phyloP scores from a whole-genome alignment of 1,284 basidiomycete species.

The Ceratobasidium theobromae region DNA sequence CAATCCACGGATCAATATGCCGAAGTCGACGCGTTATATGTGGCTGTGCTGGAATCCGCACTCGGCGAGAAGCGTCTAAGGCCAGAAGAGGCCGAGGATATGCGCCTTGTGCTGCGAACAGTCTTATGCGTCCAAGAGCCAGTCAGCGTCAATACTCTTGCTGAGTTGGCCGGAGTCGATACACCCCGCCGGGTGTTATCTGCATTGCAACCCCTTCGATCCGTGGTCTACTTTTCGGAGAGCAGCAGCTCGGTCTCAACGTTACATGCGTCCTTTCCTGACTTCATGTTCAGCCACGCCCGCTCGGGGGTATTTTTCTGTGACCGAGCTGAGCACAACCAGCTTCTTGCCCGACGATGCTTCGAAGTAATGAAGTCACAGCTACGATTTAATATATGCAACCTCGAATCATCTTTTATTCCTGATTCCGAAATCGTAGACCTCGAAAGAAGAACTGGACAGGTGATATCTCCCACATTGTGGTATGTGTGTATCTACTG shows the following conservation, averaged over 20 bases:
- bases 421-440: background rate
- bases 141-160: background rate
- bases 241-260: background rate
- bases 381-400: constrained; percentile 17
- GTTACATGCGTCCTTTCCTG: constrained; percentile 16
- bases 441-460: background rate
- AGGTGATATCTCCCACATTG: background rate
- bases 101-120: background rate
- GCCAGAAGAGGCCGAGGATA: too few relatives aligned
- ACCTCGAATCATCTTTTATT: constrained; percentile 3
- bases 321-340: background rate
- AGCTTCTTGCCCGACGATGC: background rate
- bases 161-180: background rate
- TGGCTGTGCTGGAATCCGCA: background rate
- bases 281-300: background rate
- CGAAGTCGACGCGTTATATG: background rate
- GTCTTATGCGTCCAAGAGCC: background rate
- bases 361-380: background rate
- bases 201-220: background rate
- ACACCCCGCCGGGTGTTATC: background rate
- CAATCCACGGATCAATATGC: background rate
- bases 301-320: background rate
- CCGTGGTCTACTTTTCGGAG: background rate
- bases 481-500: constrained; percentile 2
- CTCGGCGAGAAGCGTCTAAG: background rate